Percentiles rank a stretch among this genome's conserved stretches.
Conservation (phyloP, 1,139 yeast genomes). For the Blastobotrys aristatus region DNA sequence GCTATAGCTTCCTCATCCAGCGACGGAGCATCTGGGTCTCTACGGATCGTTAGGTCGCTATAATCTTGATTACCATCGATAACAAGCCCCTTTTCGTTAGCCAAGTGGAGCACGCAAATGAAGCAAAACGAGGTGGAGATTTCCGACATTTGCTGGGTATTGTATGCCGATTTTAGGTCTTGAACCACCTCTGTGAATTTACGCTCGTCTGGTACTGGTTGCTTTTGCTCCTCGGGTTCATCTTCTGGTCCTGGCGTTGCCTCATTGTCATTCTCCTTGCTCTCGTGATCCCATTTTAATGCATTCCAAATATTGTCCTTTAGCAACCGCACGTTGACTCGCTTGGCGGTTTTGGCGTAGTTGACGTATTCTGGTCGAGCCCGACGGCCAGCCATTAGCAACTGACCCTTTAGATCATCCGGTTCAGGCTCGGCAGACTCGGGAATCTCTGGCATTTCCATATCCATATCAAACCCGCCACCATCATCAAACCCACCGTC, state of each 20-base stretch:
- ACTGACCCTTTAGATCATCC: conserved; percentile 14
- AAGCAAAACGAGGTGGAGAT: conserved; percentile 85
- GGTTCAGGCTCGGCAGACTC: background rate
- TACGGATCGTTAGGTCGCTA: conserved; percentile 50
- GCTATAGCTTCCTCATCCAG: background rate
- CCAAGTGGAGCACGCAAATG: conserved; percentile 77
- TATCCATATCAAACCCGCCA: conserved; percentile 2
- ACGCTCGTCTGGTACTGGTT: conserved; percentile 27
- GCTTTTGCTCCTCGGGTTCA: conserved; percentile 40
- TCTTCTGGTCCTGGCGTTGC: conserved; percentile 7
- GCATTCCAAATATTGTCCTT: conserved; percentile 83
- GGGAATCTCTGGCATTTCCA: conserved; percentile 4
- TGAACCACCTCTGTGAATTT: conserved; percentile 46
- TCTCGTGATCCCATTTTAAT: conserved; percentile 23
- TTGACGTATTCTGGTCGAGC: conserved; percentile 59
- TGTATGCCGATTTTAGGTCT: conserved; percentile 34
- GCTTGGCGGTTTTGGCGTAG: conserved; percentile 76
- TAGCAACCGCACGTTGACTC: conserved; percentile 72
- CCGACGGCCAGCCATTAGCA: conserved; percentile 17
- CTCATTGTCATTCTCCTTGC: background rate
- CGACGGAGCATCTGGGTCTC: conserved; percentile 22
- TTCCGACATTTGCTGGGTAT: conserved; percentile 43
- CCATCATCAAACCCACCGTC: conserved; percentile 20
- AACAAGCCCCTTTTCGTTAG: conserved; percentile 77
- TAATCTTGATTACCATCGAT: conserved; percentile 53